A percentile compares a stretch with the other conserved stretches of the same genome.
These are phyloP conservation scores for Citrullus amarus DNA, from an alignment of 306 rosid species.

Conservation along the genomic window DNA sequence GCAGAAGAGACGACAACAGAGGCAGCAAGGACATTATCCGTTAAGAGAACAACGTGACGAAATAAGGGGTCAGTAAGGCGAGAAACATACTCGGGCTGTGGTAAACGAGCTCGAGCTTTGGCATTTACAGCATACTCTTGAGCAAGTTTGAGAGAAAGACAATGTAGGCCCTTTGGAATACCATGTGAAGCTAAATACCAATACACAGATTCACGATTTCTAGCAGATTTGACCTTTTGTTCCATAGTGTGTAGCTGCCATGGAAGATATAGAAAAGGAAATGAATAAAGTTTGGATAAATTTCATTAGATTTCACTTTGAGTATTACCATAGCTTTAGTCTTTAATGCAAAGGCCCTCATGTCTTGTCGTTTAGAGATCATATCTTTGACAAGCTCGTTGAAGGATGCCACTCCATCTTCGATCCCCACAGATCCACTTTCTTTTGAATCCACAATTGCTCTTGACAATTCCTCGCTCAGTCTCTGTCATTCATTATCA, in stretches of 20 bases:
- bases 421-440: conserved; percentile 21
- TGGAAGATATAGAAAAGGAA: not conserved
- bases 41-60: conserved; percentile 63
- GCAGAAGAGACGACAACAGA: conserved; percentile 75
- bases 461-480: conserved; percentile 66
- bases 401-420: conserved; percentile 47
- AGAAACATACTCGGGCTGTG: conserved; percentile 62
- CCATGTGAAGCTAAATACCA: conserved; percentile 94
- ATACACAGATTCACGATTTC: conserved; percentile 56
- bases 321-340: conserved; percentile 73
- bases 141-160: conserved; percentile 73
- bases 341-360: conserved; percentile 70
- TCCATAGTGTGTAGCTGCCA: conserved; percentile 75
- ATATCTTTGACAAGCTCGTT: conserved; percentile 68
- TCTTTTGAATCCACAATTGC: conserved; percentile 55
- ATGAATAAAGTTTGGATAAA: not conserved
- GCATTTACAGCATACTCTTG: conserved; percentile 85
- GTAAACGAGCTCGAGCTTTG: conserved; percentile 66
- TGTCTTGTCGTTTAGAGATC: conserved; percentile 46
- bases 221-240: conserved; percentile 56
- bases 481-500: conserved; percentile 40
- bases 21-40: conserved; percentile 87
- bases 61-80: conserved; percentile 60
- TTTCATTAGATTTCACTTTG: too few relatives aligned
- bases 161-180: conserved; percentile 64